Percentiles rank a stretch among this genome's conserved stretches.
phyloP scores from a whole-genome alignment of 768 basidiomycete genomes.

The Cubamyces sp. region DNA sequence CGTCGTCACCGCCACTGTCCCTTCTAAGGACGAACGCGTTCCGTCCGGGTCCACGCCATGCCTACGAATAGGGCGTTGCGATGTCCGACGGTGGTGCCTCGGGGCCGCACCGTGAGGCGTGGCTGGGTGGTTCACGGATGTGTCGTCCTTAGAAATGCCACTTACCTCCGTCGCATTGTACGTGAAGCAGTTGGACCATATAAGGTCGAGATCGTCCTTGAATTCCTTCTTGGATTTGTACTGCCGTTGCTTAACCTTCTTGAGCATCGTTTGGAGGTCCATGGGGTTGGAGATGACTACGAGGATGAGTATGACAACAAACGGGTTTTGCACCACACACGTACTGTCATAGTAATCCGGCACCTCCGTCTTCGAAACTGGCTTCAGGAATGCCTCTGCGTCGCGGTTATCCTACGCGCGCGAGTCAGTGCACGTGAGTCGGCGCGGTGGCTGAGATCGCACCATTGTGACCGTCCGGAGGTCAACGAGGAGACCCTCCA shows the following conservation, averaged over 20 bases:
- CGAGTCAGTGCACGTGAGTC: conserved; percentile 34
- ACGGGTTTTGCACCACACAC: conserved; percentile 27
- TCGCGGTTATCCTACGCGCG: conserved; percentile 75
- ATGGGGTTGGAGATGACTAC: conserved; percentile 93
- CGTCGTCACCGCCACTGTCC: too few species aligned
- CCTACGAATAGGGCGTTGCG: not conserved
- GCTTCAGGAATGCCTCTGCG: conserved; percentile 91
- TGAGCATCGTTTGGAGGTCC: conserved; percentile 92
- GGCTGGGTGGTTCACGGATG: not conserved
- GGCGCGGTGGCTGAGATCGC: conserved; percentile 38
- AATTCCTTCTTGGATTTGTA: conserved; percentile 97
- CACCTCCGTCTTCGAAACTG: conserved; percentile 86
- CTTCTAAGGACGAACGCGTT: too few species aligned
- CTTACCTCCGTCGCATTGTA: conserved; percentile 92
- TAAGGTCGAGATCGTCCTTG: conserved; percentile 90
- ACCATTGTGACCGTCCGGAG: conserved; percentile 78
- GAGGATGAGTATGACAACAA: not conserved
- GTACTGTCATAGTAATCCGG: conserved; percentile 93
- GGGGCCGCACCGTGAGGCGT: not conserved
- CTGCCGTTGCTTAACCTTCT: conserved; percentile 88
- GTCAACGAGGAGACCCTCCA: conserved; percentile 88
- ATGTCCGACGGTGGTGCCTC: not conserved
- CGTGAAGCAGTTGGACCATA: conserved; percentile 93
- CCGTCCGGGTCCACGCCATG: too few species aligned
- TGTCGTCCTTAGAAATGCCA: conserved; percentile 21